phyloP scores from a whole-genome alignment of 495 filamentous ascomycete genomes.

The Neurospora sp. region DNA sequence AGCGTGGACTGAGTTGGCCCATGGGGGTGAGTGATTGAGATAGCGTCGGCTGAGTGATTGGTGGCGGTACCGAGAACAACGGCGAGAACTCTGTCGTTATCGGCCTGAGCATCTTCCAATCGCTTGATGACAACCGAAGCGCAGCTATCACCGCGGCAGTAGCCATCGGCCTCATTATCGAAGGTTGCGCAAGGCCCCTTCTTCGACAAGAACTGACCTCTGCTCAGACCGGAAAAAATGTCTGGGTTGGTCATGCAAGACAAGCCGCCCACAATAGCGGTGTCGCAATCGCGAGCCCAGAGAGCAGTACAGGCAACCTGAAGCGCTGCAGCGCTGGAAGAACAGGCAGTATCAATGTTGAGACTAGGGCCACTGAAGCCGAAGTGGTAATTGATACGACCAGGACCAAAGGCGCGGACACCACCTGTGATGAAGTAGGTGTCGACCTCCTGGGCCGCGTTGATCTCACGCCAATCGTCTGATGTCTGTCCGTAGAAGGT shows the following conservation, averaged over 20 bases:
- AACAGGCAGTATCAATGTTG: slow-evolving; percentile 85
- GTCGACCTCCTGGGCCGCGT: slow-evolving; percentile 81
- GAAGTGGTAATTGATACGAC: slow-evolving; percentile 78
- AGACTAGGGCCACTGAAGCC: slow-evolving; percentile 82
- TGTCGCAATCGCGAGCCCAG: slow-evolving; percentile 74
- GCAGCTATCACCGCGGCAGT: slow-evolving; percentile 65
- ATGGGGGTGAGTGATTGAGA: slow-evolving; percentile 79
- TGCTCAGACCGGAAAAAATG: slow-evolving; percentile 73
- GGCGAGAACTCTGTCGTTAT: slow-evolving; percentile 65
- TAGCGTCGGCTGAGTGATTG: slow-evolving; percentile 67
- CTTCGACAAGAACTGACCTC: slow-evolving; percentile 72
- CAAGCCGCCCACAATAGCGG: slow-evolving; percentile 74
- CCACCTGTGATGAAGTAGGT: slow-evolving; percentile 92
- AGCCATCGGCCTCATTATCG: slow-evolving; percentile 67
- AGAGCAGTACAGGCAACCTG: slow-evolving; percentile 76
- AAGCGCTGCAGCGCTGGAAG: slow-evolving; percentile 73
- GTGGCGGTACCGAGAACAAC: slow-evolving; percentile 58
- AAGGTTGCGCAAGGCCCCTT: slow-evolving; percentile 76
- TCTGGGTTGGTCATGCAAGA: slow-evolving; percentile 75
- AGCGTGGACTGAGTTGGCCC: slow-evolving; percentile 59
- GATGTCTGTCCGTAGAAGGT: slow-evolving; percentile 91
- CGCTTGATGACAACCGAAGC: slow-evolving; percentile 66
- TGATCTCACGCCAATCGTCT: slow-evolving; percentile 87
- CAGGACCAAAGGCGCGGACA: slow-evolving; percentile 77
- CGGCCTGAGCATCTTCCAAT: slow-evolving; percentile 60